Percentiles rank a stretch among this genome's conserved stretches.
Evolutionary conservation across 2,329 filamentous ascomycete species (phyloP).

Genomic region (Claviceps lovelessii): DNA sequence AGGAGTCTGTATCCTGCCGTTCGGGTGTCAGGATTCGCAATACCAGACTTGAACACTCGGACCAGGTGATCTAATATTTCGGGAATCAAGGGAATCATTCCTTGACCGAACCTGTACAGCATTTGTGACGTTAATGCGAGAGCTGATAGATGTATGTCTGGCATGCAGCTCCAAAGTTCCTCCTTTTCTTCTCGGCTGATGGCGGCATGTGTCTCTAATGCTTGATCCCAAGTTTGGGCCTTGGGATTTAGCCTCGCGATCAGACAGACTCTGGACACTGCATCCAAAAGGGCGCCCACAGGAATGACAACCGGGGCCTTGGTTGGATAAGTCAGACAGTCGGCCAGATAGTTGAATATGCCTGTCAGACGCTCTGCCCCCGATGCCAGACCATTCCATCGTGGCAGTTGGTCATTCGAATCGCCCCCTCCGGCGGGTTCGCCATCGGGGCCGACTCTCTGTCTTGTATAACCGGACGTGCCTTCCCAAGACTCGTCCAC

Average conservation of each 20-base stretch:
- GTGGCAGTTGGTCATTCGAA: constrained; percentile 38
- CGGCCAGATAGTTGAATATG: constrained; percentile 49
- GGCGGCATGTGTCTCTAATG: constrained; percentile 53
- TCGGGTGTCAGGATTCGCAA: constrained; percentile 40
- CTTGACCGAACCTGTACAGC: constrained; percentile 41
- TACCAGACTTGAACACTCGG: constrained; percentile 52
- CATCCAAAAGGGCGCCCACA: constrained; percentile 51
- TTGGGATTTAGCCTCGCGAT: constrained; percentile 40
- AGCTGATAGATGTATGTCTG: constrained; percentile 59
- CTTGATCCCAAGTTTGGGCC: constrained; percentile 32
- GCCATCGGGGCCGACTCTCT: constrained; percentile 29
- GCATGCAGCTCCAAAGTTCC: constrained; percentile 57
- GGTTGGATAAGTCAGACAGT: constrained; percentile 50
- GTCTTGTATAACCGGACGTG: constrained; percentile 32
- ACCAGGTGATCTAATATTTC: constrained; percentile 56
- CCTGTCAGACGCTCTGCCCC: constrained; percentile 56
- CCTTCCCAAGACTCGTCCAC: constrained; percentile 74
- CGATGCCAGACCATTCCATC: constrained; percentile 61
- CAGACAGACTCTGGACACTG: constrained; percentile 55
- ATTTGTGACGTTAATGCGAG: constrained; percentile 47
- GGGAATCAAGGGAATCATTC: constrained; percentile 44
- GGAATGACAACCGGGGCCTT: constrained; percentile 52
- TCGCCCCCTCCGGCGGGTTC: constrained; percentile 34
- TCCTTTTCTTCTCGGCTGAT: constrained; percentile 71
- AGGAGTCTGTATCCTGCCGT: constrained; percentile 45